Base-by-base conservation (phyloP, 495 filamentous ascomycete genomes). In the Cetradonia linearis region DNA sequence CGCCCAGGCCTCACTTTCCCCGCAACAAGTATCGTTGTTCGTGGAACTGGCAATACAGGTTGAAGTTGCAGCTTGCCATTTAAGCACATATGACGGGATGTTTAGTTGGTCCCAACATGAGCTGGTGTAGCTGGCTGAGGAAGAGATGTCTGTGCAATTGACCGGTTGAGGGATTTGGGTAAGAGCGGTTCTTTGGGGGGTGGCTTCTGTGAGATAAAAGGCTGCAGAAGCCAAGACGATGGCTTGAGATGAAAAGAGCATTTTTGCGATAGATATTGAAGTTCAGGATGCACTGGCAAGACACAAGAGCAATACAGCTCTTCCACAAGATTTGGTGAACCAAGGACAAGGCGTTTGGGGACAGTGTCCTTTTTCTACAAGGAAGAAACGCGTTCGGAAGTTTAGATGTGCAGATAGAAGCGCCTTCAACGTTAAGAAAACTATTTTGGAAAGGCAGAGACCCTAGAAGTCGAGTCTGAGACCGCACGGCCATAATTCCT, bases 71-170 rank as follows among this genome's bases (percentile, higher is more conserved):
- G 36, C 37, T 40, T 30, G 30, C 55, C 55, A 57, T 57, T 2
- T 18, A 7, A 27, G 44, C 30, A 57, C 37, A 30, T 46, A 46
- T 1, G 38, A 27, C 2, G 38, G 25, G 14, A 57, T n/a, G 9
- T 46, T 31, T 23, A 57, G 55, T 38, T 57, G 55, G 18, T 57
- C 37, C 55, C 55, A 57, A 27, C 55, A 57, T 9, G 55, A 20
- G 18, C 40, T 57, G 55, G 27, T 36, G 40, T 44, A 46, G 16
- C 28, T 23, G 27, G n/a, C 55, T 23, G 38, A 20, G 5, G 30
- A n/a, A 20, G 37, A 31, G 13, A 38, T n/a, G 27, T 13, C n/a
- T 8, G 18, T 28, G 38, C 37, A 57, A 33, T 42, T 46, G 27
- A n/a, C 11, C 11, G 37, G 16, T 47, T 44, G 4, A 3, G 55